Conservation (phyloP, 495 filamentous ascomycete genomes). For the Podospora didyma region DNA sequence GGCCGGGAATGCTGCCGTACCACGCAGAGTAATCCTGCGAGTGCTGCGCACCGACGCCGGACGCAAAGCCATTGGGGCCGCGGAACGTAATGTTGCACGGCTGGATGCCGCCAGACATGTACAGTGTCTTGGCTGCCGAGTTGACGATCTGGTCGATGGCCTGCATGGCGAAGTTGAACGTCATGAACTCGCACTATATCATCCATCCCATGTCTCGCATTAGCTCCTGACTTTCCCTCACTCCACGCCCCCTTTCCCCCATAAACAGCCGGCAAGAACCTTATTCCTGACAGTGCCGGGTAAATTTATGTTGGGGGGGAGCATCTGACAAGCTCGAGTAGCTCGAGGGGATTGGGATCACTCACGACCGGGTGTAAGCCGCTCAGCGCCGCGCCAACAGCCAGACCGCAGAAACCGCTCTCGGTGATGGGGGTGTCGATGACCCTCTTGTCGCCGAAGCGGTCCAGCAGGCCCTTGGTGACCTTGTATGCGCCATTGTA, state of each 20-base stretch:
- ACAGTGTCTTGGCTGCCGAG: slow-evolving; percentile 97
- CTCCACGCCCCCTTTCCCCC: neutral
- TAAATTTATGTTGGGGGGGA: neutral
- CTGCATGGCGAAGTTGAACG: slow-evolving; percentile 99
- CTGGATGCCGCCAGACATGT: slow-evolving; percentile 99
- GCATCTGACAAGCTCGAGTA: neutral
- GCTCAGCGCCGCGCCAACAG: slow-evolving; percentile 89
- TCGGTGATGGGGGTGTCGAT: slow-evolving; percentile 99
- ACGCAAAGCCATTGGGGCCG: slow-evolving; percentile 94
- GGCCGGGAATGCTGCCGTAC: slow-evolving; percentile 95
- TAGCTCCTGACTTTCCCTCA: slow-evolving; percentile 1
- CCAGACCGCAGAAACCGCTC: slow-evolving; percentile 87
- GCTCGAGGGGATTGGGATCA: slow-evolving; percentile 11
- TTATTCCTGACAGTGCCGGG: neutral
- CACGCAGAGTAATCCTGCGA: slow-evolving; percentile 97
- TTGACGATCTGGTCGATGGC: slow-evolving; percentile 99
- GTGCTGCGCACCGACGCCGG: slow-evolving; percentile 95
- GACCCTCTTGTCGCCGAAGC: slow-evolving; percentile 94
- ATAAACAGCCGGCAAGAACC: neutral
- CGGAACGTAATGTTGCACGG: slow-evolving; percentile 99
- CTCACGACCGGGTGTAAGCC: slow-evolving; percentile 90
- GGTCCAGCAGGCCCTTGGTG: slow-evolving; percentile 92
- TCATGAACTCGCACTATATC: slow-evolving; percentile 95
- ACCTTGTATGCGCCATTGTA: slow-evolving; percentile 99
- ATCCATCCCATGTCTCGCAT: slow-evolving; percentile 6